Evolutionary conservation across 352 stramenopile species (phyloP).

Genomic region (Globisporangium barbulae): DNA sequence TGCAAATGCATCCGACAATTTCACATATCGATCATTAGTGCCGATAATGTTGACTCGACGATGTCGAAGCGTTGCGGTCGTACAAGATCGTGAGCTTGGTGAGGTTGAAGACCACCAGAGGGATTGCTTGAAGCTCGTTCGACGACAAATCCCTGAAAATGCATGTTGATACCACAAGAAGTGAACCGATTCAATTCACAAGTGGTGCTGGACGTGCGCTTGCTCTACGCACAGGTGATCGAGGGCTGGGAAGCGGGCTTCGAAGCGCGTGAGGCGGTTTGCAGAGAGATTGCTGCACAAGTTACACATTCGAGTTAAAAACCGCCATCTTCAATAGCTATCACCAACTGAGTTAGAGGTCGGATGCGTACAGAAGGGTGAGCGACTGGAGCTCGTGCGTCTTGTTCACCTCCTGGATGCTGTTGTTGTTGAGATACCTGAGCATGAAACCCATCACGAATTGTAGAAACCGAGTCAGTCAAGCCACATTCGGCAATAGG

Average conservation of each 20-base stretch:
- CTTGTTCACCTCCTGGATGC: not conserved
- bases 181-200: too few species aligned
- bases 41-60: not conserved
- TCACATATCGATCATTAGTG: not conserved
- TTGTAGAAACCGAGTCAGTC: too few species aligned
- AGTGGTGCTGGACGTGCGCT: too few species aligned
- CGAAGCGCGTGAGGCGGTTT: conserved; percentile 4
- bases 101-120: conserved; percentile 1
- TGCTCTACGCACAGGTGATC: not conserved
- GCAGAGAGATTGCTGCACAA: not conserved
- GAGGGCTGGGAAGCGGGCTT: conserved; percentile 3
- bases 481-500: too few species aligned
- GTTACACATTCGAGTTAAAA: not conserved
- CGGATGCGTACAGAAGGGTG: not conserved
- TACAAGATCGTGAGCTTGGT: conserved; percentile 5
- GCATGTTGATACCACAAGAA: too few species aligned
- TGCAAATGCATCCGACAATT: not conserved
- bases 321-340: too few species aligned
- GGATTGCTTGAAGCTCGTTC: conserved; percentile 3
- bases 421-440: conserved; percentile 10
- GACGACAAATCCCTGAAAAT: not conserved
- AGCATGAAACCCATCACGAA: too few species aligned
- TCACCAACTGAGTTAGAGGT: not conserved
- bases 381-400: not conserved
- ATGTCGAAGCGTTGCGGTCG: not conserved